Evolutionary conservation across 352 stramenopile species (phyloP).

Genomic region (Phytophthora fragariaefolia): DNA sequence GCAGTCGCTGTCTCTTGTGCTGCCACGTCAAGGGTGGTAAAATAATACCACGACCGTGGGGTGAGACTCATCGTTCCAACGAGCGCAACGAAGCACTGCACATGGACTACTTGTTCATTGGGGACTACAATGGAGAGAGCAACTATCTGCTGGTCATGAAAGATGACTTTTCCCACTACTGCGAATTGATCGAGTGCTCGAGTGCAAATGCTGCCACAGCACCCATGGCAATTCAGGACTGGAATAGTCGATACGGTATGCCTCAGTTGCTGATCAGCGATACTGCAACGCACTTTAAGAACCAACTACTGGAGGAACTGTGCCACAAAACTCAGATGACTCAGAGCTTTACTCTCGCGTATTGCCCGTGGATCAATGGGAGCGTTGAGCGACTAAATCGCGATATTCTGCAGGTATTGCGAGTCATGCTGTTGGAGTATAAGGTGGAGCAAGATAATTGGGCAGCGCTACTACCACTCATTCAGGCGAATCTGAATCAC

Average conservation of each 20-base stretch:
- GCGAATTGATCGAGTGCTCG: slow-evolving; percentile 3
- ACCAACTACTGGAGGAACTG: slow-evolving; percentile 13
- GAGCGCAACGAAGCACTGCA: slow-evolving; percentile 7
- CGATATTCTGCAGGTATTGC: slow-evolving; percentile 17
- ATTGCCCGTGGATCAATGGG: slow-evolving; percentile 16
- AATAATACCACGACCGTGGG: slow-evolving; percentile 10
- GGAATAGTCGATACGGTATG: slow-evolving; percentile 12
- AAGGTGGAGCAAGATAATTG: slow-evolving; percentile 15
- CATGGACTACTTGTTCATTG: slow-evolving; percentile 16
- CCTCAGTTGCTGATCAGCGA: slow-evolving; percentile 13
- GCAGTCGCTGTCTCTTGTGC: slow-evolving; percentile 6
- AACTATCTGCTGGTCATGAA: slow-evolving; percentile 17
- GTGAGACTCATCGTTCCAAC: slow-evolving; percentile 2
- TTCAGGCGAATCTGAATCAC: slow-evolving; percentile 18
- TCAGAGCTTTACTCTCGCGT: slow-evolving; percentile 5
- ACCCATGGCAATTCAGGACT: slow-evolving; percentile 7
- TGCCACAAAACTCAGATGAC: slow-evolving; percentile 5
- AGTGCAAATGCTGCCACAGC: slow-evolving; percentile 1
- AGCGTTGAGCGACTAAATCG: slow-evolving; percentile 9
- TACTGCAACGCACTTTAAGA: slow-evolving; percentile 12
- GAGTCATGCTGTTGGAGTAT: slow-evolving; percentile 13
- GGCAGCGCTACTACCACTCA: slow-evolving; percentile 3
- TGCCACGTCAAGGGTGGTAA: slow-evolving; percentile 13
- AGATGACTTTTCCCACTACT: slow-evolving; percentile 16
- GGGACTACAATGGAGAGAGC: slow-evolving; percentile 5